Evolutionary conservation across 2,329 filamentous ascomycete genomes (phyloP).

Genomic region (Cryphonectria parasitica): DNA sequence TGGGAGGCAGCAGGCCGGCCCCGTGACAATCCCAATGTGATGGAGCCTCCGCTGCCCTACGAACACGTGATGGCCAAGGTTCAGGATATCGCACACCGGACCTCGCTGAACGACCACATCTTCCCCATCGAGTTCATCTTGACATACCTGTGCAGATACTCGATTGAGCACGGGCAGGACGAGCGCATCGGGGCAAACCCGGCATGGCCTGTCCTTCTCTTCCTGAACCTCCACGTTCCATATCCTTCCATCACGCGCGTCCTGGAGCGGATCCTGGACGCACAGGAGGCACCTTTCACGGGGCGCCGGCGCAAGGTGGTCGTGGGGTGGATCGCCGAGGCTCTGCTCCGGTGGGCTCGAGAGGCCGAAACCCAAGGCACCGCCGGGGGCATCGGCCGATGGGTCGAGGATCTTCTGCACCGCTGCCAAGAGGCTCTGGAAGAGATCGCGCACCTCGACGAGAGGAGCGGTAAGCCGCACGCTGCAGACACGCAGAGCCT

Average conservation of each 20-base stretch:
- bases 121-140: constrained; percentile 67
- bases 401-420: constrained; percentile 28
- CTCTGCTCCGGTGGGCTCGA: constrained; percentile 53
- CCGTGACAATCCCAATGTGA: constrained; percentile 38
- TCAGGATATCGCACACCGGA: constrained; percentile 67
- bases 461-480: not conserved
- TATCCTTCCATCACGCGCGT: constrained; percentile 60
- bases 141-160: constrained; percentile 66
- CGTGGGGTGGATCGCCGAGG: constrained; percentile 58
- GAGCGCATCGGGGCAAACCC: constrained; percentile 60
- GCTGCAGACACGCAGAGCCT: constrained; percentile 8
- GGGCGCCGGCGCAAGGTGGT: constrained; percentile 53
- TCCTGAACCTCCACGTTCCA: constrained; percentile 59
- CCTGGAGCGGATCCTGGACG: constrained; percentile 61
- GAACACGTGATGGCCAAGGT: constrained; percentile 70
- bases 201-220: constrained; percentile 61
- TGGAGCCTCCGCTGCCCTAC: constrained; percentile 62
- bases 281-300: constrained; percentile 63
- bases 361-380: constrained; percentile 52
- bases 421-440: constrained; percentile 21
- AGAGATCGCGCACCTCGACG: constrained; percentile 21
- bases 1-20: constrained; percentile 48
- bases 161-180: constrained; percentile 62
- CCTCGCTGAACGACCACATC: constrained; percentile 67
- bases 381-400: constrained; percentile 24